Conservation (phyloP, 129 eudicot species). For the Sambucus nigra region DNA sequence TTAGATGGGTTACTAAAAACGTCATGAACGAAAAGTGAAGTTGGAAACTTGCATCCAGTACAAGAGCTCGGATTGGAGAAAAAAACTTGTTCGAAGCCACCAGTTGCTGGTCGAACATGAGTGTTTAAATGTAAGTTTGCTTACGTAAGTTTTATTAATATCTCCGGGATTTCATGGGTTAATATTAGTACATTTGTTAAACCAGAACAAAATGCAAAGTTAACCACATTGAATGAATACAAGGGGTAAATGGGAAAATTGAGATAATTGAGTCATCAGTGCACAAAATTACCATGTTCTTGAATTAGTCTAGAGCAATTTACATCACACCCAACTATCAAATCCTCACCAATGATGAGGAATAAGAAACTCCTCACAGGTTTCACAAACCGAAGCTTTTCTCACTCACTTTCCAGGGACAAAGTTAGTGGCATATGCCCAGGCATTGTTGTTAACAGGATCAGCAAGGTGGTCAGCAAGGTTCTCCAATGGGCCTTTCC, state of each 20-base stretch:
- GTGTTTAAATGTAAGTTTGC: too few species aligned
- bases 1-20: too few species aligned
- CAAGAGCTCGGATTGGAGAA: too few species aligned
- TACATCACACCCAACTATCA: neutral
- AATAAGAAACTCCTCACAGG: neutral
- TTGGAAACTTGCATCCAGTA: too few species aligned
- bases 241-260: neutral
- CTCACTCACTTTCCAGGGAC: slow-evolving; percentile 22
- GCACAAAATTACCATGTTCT: neutral
- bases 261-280: neutral
- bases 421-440: slow-evolving; percentile 30
- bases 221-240: neutral
- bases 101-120: too few species aligned
- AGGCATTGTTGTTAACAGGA: slow-evolving; percentile 34
- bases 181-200: neutral
- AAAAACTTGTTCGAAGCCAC: too few species aligned
- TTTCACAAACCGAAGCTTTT: neutral
- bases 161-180: neutral
- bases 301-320: neutral
- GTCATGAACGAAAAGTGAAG: too few species aligned
- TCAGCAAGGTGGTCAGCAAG: slow-evolving; percentile 28
- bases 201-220: neutral
- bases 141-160: too few species aligned
- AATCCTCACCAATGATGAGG: neutral
- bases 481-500: slow-evolving; percentile 30